Evolutionary conservation across 2,329 filamentous ascomycete species (phyloP), one percentile per base, ranked within the genome.

Genomic region (Trichoderma citrinoviride): DNA sequence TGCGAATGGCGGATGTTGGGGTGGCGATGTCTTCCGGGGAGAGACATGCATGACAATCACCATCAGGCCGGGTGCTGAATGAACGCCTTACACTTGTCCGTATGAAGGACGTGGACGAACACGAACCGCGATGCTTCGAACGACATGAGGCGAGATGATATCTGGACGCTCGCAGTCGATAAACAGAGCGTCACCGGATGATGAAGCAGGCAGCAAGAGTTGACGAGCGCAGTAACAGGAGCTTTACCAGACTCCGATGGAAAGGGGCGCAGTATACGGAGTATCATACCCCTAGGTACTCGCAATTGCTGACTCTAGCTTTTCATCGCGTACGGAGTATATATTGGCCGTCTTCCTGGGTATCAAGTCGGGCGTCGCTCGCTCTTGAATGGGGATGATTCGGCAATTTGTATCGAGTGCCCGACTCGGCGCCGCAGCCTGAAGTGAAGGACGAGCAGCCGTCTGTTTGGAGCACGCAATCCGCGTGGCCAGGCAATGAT

Each of bases 341-440:
- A 37, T 29, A 44, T 17, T 19, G 14, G 6, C n/a, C 15, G 14
- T 33, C 60, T 37, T 10, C n/a, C 12, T 37, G 27, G n/a, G n/a
- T n/a, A 37, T 27, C 14, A 46, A 3, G 5, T 54, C 60, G 60
- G 47, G 49, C 40, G 19, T 62, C 17, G 41, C 49, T 62, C 60
- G 49, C 50, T 62, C 58, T 37, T 44, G 37, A 25, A 37, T 54
- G 60, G 49, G 54, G 60, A 62, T 62, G 41, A 27, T 40, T 62
- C 60, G 60, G 60, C n/a, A 40, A 62, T 25, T 62, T 37, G 14
- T 29, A 47, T 58, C 41, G n/a, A 19, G 37, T 44, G 55, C 55
- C 55, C 55, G 55, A 58, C 43, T 58, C 43, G 21, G 15, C 33
- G 46, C 49, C 60, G 60, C 49, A 62, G 40, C 60, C 50, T 44